Evolutionary conservation across 2,329 filamentous ascomycete species (phyloP), one percentile per base, ranked within the genome.

Genomic region (Cylindrodendrum hubeiense): DNA sequence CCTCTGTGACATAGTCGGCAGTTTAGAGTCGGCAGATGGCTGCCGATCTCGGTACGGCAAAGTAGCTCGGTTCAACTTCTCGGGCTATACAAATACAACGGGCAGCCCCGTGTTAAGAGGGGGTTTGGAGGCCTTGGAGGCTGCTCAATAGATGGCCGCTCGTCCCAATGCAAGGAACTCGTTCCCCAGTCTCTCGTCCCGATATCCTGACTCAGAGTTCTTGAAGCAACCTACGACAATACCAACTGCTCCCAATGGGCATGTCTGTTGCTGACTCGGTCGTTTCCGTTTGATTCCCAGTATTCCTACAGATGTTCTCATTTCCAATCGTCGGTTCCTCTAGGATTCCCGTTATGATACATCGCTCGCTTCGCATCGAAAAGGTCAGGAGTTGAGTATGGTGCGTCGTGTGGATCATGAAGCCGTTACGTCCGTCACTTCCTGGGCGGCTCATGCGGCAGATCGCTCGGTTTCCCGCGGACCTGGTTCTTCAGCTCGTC

Each of bases 401-500:
- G 56, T 66, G 47, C 24, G 37, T 24, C 3, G 19, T 34, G 44
- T 17, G 47, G 13, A 37, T 50, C 19, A 58, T 49, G 46, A 28
- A 47, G n/a, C n/a, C 22, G 28, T 46, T 19, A 39, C 5, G 17
- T 7, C 15, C 2, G 10, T 74, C 63, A 74, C 60, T 74, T 74
- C 63, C 67, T 71, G 4, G 72, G 73, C 47, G 69, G 70, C 26
- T 76, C 74, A 17, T 73, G 57, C 3, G 77, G 76, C 41, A 79
- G 70, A 3, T 84, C 77, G 12, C 78, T 83, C 46, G 83, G 82
- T 21, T 77, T 82, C 4, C 85, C 85, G 10, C 79, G 78, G 10
- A 80, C 74, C 69, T 88, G 86, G 57, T 85, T 86, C 69, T 79
- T 81, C 5, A 88, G 57, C 75, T 88, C 86, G 10, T 86, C 79